Base-by-base conservation (phyloP, 2,329 filamentous ascomycete species). In the Fusarium napiforme region DNA sequence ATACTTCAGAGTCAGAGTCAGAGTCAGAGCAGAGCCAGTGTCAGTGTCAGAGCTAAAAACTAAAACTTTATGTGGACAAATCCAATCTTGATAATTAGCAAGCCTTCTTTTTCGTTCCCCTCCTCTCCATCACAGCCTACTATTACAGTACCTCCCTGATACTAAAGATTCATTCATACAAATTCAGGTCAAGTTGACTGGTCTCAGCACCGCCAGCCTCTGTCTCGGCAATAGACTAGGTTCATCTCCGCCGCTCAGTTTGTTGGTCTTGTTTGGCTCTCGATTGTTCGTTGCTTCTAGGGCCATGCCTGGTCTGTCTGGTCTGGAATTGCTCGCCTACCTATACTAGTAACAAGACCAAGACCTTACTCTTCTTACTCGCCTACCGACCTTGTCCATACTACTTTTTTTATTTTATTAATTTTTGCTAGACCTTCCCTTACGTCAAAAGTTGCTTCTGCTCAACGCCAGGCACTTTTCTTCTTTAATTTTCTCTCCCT, bases 191-290 rank as follows among this genome's bases (percentile, higher is more conserved):
- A 65, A 69, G 52, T 50, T 37, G 40, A 50, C 71, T 71, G 59
- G 71, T 63, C 67, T 59, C 61, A 64, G 72, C 64, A 68, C 40
- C 43, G 53, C 62, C 32, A 53, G 68, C 34, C 34, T 55, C 23
- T 69, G 63, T 75, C 69, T 75, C 66, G 72, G 72, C 69, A 75
- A 71, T 71, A 73, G 56, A 71, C 69, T 75, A 75, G 65, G 59
- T 74, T 73, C 71, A 72, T 69, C 67, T 73, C 69, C 57, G 66
- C 69, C 69, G 57, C 63, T 67, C n/a, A 16, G 26, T 30, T 42
- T 59, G 34, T 64, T 40, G 52, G 40, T 58, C 62, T 74, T 60
- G 23, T 58, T 65, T 52, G 53, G 42, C 50, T 69, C 72, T 61
- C 58, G 23, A 39, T 73, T 64, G 53, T 60, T 69, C 55, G 64